phyloP scores from a whole-genome alignment of 805 yeast species.

The Wickerhamomyces rabaulensis region DNA sequence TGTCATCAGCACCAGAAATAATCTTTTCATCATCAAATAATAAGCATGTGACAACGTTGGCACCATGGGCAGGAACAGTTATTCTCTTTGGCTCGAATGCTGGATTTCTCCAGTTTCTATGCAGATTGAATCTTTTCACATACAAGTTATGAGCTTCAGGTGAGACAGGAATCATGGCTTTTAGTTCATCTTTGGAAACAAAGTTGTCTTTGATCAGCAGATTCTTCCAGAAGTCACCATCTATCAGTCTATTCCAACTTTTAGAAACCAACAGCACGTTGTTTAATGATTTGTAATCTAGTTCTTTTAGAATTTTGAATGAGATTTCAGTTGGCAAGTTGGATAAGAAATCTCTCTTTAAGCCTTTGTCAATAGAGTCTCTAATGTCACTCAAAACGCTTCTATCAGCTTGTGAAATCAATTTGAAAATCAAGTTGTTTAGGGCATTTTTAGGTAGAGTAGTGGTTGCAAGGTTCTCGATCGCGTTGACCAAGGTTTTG shows the following conservation, averaged over 20 bases:
- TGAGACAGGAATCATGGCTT: neutral
- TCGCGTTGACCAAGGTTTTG: constrained; percentile 4
- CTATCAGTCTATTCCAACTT: constrained; percentile 64
- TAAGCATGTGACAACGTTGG: constrained; percentile 87
- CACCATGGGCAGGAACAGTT: constrained; percentile 64
- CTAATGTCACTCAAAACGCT: constrained; percentile 56
- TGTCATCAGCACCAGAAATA: constrained; percentile 90
- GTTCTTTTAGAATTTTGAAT: constrained; percentile 53
- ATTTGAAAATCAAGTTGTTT: constrained; percentile 44
- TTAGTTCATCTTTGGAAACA: constrained; percentile 41
- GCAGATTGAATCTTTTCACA: constrained; percentile 22
- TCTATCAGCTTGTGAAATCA: constrained; percentile 56
- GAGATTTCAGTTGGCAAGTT: constrained; percentile 74
- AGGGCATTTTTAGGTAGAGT: constrained; percentile 39
- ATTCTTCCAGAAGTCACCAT: constrained; percentile 64
- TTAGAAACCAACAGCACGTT: constrained; percentile 59
- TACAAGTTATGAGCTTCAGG: constrained; percentile 10
- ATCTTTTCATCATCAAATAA: constrained; percentile 89
- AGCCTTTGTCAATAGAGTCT: constrained; percentile 42
- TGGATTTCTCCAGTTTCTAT: constrained; percentile 76
- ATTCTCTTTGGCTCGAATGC: constrained; percentile 60
- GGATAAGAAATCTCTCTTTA: constrained; percentile 69
- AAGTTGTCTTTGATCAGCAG: constrained; percentile 59
- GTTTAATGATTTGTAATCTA: constrained; percentile 60
- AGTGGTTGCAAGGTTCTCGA: constrained; percentile 11